Evolutionary conservation across 2,329 filamentous ascomycete species (phyloP).

Genomic region (Trichoderma breve): DNA sequence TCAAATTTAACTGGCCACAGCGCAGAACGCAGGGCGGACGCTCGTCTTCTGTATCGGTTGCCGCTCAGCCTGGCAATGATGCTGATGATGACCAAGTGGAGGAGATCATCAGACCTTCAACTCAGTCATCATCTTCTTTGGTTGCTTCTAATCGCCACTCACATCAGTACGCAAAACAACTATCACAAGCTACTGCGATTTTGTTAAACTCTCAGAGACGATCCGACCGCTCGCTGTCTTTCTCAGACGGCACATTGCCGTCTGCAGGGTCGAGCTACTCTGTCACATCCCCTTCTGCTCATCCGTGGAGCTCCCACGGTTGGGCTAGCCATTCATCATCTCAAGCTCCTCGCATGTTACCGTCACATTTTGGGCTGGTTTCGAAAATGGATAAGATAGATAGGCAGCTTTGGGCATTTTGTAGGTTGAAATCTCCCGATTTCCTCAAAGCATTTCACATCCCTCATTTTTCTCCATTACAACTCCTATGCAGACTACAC

Average conservation of each 20-base stretch:
- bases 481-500: background rate
- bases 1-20: slow-evolving; percentile 39
- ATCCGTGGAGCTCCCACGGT: background rate
- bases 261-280: background rate
- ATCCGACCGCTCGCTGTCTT: background rate
- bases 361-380: slow-evolving; percentile 33
- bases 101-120: background rate
- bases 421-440: slow-evolving; percentile 28
- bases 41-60: background rate
- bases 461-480: background rate
- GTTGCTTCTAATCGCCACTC: background rate
- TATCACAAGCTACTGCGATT: background rate
- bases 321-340: background rate
- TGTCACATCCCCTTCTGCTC: background rate
- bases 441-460: background rate
- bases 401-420: slow-evolving; percentile 36
- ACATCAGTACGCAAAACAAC: background rate
- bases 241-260: background rate
- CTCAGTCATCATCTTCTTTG: background rate
- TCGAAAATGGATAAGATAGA: slow-evolving; percentile 37
- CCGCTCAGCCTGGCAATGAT: background rate
- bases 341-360: slow-evolving; percentile 21
- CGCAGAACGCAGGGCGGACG: background rate
- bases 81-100: background rate
- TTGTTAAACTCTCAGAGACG: background rate